A percentile compares a stretch with the other conserved stretches of the same genome.
phyloP scores from a whole-genome alignment of 2,329 filamentous ascomycete species.

The Colletotrichum paranaense region DNA sequence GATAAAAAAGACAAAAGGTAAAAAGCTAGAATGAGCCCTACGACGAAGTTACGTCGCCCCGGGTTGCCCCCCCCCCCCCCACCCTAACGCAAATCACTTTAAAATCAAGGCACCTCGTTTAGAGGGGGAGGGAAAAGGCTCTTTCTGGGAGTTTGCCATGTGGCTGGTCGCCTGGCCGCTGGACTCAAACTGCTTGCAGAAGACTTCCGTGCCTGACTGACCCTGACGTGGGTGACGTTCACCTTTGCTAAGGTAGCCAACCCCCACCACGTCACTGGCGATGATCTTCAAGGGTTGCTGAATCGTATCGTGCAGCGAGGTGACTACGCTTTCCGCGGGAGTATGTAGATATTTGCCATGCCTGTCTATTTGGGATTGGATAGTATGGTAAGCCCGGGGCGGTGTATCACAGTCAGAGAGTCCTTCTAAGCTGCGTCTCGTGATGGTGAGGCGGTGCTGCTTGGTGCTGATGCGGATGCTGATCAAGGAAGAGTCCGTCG shows the following conservation, averaged over 20 bases:
- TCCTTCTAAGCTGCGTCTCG: not conserved
- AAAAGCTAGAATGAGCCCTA: not conserved
- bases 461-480: not conserved
- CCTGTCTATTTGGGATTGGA: not conserved
- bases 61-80: not conserved
- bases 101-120: not conserved
- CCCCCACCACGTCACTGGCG: slow-evolving; percentile 22
- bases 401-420: not conserved
- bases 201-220: not conserved
- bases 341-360: not conserved
- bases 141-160: not conserved
- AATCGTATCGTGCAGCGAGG: not conserved
- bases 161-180: not conserved
- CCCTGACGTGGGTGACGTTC: not conserved
- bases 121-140: too few species aligned
- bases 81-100: not conserved
- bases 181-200: slow-evolving; percentile 1
- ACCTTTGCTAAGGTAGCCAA: too few species aligned
- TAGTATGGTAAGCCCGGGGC: not conserved
- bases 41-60: not conserved
- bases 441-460: not conserved
- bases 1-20: not conserved
- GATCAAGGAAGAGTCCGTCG: not conserved
- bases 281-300: slow-evolving; percentile 3
- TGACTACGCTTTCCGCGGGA: not conserved